Conservation (phyloP, 2,329 filamentous ascomycete species). For the Penicillium paneum region DNA sequence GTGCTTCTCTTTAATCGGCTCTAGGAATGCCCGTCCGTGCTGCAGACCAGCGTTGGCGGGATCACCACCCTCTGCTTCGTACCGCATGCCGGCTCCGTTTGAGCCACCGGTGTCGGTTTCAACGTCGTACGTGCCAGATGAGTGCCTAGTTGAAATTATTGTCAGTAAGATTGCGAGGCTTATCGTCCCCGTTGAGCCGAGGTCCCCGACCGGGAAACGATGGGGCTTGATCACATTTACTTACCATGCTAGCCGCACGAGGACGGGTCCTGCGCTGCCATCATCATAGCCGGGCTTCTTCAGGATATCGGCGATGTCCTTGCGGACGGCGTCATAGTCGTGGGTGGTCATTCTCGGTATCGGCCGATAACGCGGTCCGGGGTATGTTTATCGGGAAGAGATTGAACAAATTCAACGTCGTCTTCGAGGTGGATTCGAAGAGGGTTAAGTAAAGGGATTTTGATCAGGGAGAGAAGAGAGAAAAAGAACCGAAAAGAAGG, state of each 20-base stretch:
- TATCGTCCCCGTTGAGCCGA: background rate
- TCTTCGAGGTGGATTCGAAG: background rate
- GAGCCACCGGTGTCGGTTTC: slow-evolving; percentile 60
- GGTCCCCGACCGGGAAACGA: slow-evolving; percentile 5
- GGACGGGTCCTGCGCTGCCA: slow-evolving; percentile 61
- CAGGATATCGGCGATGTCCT: slow-evolving; percentile 54
- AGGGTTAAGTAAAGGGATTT: background rate
- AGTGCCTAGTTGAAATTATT: slow-evolving; percentile 48
- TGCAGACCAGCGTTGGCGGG: slow-evolving; percentile 64
- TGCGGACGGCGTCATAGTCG: slow-evolving; percentile 51
- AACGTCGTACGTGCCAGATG: slow-evolving; percentile 60
- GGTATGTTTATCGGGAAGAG: slow-evolving; percentile 7
- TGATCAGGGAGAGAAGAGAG: background rate
- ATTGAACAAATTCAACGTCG: slow-evolving; percentile 3
- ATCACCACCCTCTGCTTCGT: slow-evolving; percentile 62
- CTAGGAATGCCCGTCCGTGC: slow-evolving; percentile 61
- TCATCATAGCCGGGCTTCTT: slow-evolving; percentile 64
- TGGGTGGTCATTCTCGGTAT: slow-evolving; percentile 33
- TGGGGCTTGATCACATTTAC: slow-evolving; percentile 15
- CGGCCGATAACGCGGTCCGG: slow-evolving; percentile 25
- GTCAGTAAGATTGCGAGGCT: background rate
- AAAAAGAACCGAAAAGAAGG: background rate
- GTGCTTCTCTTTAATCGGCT: slow-evolving; percentile 58
- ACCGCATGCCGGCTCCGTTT: slow-evolving; percentile 65
- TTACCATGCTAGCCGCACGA: slow-evolving; percentile 62